Base-by-base conservation (phyloP, 2,329 filamentous ascomycete species). In the Sporothrix brunneoviolacea region DNA sequence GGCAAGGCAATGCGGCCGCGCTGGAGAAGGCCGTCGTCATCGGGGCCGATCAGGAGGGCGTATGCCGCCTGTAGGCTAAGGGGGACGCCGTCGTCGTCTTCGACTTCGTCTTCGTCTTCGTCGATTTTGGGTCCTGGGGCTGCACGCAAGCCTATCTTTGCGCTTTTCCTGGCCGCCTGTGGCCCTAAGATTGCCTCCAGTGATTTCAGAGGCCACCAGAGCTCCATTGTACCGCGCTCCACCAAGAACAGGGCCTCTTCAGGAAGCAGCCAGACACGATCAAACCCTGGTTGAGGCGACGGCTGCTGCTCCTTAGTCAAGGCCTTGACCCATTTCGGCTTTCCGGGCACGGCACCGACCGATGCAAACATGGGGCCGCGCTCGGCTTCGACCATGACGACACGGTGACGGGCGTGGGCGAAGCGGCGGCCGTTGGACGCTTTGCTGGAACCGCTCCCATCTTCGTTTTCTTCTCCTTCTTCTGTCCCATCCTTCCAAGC, bases 11-110 rank as follows among this genome's bases (percentile, higher is more conserved):
- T 69, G 64, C 79, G 82, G 32, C 81, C 80, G 37, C 68, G 65
- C 8, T 37, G 28, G 2, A n/a, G 12, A 3, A 4, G 16, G 37
- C 16, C 8, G 54, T 82, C 77, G 5, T 71, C 77, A 42, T 88
- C 84, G 21, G 79, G 72, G 1, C 89, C 89, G 56, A 95, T 78
- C 48, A 95, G 82, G 19, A 89, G 77, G 5, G 91, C 80, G 70
- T 97, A 97, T 0, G 90, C 90, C 6, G 87, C 91, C 65, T 97
- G 88, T 35, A 97, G 70, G 66, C 88, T 95, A 73, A 98, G 83
- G 0, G 91, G 90, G n/a, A 93, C 66, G 0, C 85, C 86, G 4
- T 76, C 69, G 7, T 82, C 77, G 52, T 76, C 74, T 32, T 81
- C 79, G 37, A 74, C 71, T 27, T 68, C 54, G 16, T 61, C 59